These are phyloP conservation scores for Pseudozyma tsukubaensis DNA, from an alignment of 1,284 basidiomycete species.

Conservation along the genomic window DNA sequence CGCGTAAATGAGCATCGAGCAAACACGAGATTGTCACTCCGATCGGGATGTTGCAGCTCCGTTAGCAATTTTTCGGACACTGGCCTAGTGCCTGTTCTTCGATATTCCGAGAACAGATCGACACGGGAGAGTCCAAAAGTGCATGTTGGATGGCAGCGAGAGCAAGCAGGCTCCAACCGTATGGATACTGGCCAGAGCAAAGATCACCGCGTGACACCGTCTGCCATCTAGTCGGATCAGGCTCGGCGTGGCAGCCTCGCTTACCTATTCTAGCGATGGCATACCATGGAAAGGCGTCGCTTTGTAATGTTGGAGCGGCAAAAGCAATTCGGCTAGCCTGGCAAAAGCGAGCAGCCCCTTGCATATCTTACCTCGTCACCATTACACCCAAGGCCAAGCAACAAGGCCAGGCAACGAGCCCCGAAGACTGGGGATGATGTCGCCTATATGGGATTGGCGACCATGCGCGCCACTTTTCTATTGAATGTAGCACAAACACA, in stretches of 20 bases:
- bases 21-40: conserved; percentile 15
- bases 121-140: background rate
- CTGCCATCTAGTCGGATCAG: no score
- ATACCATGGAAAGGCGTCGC: no score
- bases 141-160: background rate
- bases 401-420: no score
- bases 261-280: background rate
- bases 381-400: no score
- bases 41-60: conserved; percentile 9
- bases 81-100: no score
- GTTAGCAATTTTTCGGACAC: conserved; percentile 1
- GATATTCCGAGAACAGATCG: no score
- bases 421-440: background rate
- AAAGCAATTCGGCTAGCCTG: background rate
- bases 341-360: background rate
- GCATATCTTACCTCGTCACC: conserved; percentile 3
- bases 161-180: background rate
- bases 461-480: background rate
- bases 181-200: background rate
- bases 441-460: background rate
- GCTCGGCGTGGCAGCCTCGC: background rate
- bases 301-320: background rate
- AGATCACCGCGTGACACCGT: no score
- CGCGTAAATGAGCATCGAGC: conserved; percentile 25
- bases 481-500: background rate